These are phyloP conservation scores for Tuber melanosporum DNA, from an alignment of 495 filamentous ascomycete genomes.

Conservation along the genomic window DNA sequence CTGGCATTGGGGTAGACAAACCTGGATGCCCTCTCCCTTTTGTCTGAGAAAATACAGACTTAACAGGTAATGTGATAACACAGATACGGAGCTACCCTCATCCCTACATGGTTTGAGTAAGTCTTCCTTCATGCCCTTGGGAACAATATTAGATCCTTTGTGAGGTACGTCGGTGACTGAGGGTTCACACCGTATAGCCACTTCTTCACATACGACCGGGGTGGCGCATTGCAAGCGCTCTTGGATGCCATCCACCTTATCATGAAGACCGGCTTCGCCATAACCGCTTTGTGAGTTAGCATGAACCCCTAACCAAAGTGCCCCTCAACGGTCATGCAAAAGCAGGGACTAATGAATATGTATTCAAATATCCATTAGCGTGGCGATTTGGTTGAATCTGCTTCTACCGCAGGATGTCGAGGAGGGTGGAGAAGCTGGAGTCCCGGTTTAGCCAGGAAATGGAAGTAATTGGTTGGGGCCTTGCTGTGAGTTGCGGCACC, in stretches of 20 bases:
- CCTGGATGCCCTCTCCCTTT: constrained; percentile 45
- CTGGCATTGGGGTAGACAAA: constrained; percentile 56
- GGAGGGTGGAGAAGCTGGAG: constrained; percentile 11
- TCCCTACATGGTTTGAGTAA: constrained; percentile 65
- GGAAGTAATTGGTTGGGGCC: too few relatives aligned
- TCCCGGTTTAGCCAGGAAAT: too few relatives aligned
- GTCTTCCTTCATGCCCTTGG: constrained; percentile 18
- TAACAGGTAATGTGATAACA: constrained; percentile 6
- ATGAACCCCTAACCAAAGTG: constrained; percentile 4
- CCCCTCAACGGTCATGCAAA: background rate
- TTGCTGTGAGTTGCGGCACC: too few relatives aligned
- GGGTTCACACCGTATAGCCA: constrained; percentile 41
- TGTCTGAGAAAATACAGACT: background rate
- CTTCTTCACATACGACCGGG: constrained; percentile 67
- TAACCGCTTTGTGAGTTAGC: constrained; percentile 51
- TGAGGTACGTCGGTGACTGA: background rate
- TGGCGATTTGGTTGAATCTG: constrained; percentile 67
- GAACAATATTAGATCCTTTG: background rate
- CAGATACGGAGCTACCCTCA: constrained; percentile 57
- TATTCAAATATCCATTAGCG: constrained; percentile 40
- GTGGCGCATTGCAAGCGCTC: constrained; percentile 60
- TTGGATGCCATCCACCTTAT: constrained; percentile 75
- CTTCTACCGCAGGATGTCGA: constrained; percentile 66
- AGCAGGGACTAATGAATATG: constrained; percentile 6
- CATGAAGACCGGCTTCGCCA: constrained; percentile 70